Evolutionary conservation across 495 filamentous ascomycete genomes (phyloP), one percentile per base, ranked within the genome.

Genomic region (Aspergillus sparsus): DNA sequence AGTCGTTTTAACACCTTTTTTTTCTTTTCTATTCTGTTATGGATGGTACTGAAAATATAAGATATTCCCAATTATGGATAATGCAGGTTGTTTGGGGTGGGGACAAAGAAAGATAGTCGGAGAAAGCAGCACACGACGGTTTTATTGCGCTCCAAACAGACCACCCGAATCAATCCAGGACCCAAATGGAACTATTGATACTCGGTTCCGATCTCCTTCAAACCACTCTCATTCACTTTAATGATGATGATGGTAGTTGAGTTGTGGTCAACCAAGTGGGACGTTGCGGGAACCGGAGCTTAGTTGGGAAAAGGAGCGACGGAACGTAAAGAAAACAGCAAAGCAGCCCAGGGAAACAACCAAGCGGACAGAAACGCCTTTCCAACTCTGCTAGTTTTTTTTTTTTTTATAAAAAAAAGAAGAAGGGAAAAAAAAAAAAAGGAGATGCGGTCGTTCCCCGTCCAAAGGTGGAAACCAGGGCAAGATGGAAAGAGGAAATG

Each of bases 241-340:
- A 49, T 27, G 27, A 56, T 61, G 57, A 59, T 56, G 34, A 60
- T 49, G 45, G 62, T 32, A 57, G 49, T 57, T 15, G 34, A 36
- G 56, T 53, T 44, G 21, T 27, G 21, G 21, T 57, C 39, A 50
- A 52, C 37, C 53, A 56, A 55, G 63, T 68, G 65, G 65, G 62
- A 67, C 61, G 65, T 61, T 46, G 66, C 58, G 60, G 58, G 57
- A 61, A 55, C 58, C 61, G 55, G 55, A 60, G 49, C 46, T 62
- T 49, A 47, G 57, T 56, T 41, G 47, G 15, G 27, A 27, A 65
- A 68, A 66, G 58, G 66, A 66, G 61, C 49, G 66, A 66, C 66
- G 56, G 60, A 53, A 64, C 16, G 44, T 36, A 32, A 54, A 6
- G 32, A n/a, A 61, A 51, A 51, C 16, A 57, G 45, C 18, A 42